Evolutionary conservation across 495 filamentous ascomycete species (phyloP), one percentile per base, ranked within the genome.

Genomic region (Staphylotrichum longicolle): DNA sequence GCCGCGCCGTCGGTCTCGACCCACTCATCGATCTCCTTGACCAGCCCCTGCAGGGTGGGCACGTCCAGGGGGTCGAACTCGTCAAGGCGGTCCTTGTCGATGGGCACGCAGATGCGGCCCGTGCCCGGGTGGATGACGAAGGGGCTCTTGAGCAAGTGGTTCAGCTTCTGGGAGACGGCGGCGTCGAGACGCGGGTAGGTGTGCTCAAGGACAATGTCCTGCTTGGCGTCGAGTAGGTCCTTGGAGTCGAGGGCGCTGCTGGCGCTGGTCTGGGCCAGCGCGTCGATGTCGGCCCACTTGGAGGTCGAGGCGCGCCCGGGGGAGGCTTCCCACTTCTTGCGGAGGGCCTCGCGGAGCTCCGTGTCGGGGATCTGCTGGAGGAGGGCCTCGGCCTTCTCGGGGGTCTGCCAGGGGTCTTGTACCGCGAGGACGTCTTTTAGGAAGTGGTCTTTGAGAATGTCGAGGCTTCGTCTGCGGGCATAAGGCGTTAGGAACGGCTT

Each of bases 101-200:
- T 97, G 10, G 94, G 94, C 51, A 98, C 95, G 76, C 94, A 98
- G 27, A 98, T 88, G 55, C 92, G 78, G 0, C 93, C 95, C 1
- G 95, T 98, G 6, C 90, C 91, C 0, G 94, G 94, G 77, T 98
- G 94, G 37, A 98, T 86, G 58, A 96, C 93, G 66, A 98, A 98
- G 4, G 94, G 94, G 62, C 85, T 90, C 70, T 98, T 98, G 49
- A 98, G 83, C 79, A 98, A 83, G 82, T 98, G 94, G 77, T 95
- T 98, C 72, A 96, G 85, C 70, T 96, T 95, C 77, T 97, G 97
- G 68, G 88, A 91, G 66, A 98, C 94, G 66, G 96, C 91, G 58
- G 91, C 90, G 80, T 98, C 94, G 54, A 98, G 86, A 9, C 94
- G 86, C n/a, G 94, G 95, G 73, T 98, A 98, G 5, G 94, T 96